Evolutionary conservation across 345 rosid genomes (phyloP), one percentile per base, ranked within the genome.

Genomic region (Sonneratia alba): DNA sequence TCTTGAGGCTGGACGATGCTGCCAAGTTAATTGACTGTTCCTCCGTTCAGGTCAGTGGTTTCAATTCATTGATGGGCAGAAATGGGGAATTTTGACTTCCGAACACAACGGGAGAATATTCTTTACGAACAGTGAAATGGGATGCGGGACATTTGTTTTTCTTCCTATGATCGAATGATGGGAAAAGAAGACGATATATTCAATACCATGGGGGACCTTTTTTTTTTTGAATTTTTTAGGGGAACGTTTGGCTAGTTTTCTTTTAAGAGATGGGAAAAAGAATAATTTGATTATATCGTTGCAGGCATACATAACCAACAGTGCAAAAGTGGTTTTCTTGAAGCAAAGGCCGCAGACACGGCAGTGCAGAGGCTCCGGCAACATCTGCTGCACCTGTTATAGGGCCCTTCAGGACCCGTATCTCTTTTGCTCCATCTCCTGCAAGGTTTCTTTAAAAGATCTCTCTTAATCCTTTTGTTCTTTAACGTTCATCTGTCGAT

Each of bases 281-380:
- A 19, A 16, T 2, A 19, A 19, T 53, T 42, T 57, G 22, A 34
- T 48, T 56, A 22, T 51, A 19, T 76, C 3, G 62, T 16, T 63
- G 2, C 84, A 88, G 92, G 73, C 90, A 45, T 88, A 88, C 83
- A 88, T 82, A 3, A 86, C 87, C 32, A 88, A 88, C 78, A 83
- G 82, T 69, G 88, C 88, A 12, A 88, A 88, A 73, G 92, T 88
- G 73, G 81, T 88, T n/a, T 88, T 88, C 67, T 67, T 86, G 75
- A 86, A 83, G 68, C 78, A 81, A 53, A 80, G 92, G 76, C 84
- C 90, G 34, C 82, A 83, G 72, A 72, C 85, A 49, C 79, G 85
- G 76, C 85, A 81, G 67, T 78, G 80, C 78, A 80, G 80, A 77
- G 84, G 79, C 77, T 78, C 80, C 45, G 83, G 82, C 74, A 88